Conservation (phyloP, 495 filamentous ascomycete genomes). For the Penicillium maclennaniae region DNA sequence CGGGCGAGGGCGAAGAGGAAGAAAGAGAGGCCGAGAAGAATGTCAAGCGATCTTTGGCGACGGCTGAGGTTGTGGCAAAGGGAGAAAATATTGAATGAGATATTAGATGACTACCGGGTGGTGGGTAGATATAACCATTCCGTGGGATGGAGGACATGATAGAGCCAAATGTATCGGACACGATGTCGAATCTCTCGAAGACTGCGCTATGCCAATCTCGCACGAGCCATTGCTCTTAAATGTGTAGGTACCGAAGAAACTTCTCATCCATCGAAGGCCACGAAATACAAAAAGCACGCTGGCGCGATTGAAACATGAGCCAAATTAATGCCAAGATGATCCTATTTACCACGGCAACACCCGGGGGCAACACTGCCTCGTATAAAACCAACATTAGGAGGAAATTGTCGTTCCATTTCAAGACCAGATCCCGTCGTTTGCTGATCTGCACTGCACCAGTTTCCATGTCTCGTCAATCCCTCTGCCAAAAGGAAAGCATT, state of each 20-base stretch:
- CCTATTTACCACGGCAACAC: background rate
- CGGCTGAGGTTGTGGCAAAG: slow-evolving; percentile 21
- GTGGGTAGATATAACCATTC: background rate
- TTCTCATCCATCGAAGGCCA: background rate
- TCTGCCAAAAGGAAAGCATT: slow-evolving; percentile 11
- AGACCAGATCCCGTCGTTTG: slow-evolving; percentile 4
- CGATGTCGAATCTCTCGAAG: background rate
- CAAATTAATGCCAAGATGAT: slow-evolving; percentile 7
- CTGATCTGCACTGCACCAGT: slow-evolving; percentile 11
- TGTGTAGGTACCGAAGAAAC: slow-evolving; percentile 1
- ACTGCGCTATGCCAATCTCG: background rate
- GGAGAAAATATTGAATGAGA: slow-evolving; percentile 24
- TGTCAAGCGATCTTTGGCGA: slow-evolving; percentile 28
- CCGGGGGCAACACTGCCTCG: background rate
- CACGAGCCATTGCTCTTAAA: slow-evolving; percentile 1
- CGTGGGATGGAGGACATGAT: background rate
- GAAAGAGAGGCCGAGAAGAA: slow-evolving; percentile 38
- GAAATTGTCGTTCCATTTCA: background rate
- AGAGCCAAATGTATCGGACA: background rate
- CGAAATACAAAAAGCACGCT: background rate
- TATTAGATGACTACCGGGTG: background rate
- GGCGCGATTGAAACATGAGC: slow-evolving; percentile 1
- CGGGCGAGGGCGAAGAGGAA: slow-evolving; percentile 24
- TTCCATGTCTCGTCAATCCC: slow-evolving; percentile 13
- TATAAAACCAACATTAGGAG: slow-evolving; percentile 2